Conservation (phyloP, 805 yeast species). For the Ogataea minuta region DNA sequence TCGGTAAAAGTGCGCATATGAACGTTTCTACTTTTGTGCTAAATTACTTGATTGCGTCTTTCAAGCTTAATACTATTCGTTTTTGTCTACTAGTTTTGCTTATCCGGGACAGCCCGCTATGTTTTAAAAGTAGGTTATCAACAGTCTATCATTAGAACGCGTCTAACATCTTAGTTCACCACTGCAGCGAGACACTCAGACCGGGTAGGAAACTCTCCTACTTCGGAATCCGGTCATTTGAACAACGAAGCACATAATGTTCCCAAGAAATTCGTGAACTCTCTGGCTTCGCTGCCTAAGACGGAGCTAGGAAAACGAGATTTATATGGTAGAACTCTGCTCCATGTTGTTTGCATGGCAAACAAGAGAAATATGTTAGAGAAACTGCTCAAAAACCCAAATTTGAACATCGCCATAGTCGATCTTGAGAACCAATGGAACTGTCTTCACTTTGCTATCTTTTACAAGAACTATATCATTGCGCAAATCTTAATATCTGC, state of each 20-base stretch:
- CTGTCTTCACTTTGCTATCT: conserved; percentile 68
- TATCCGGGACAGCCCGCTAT: conserved; percentile 12
- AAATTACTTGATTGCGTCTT: not conserved
- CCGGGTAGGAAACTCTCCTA: conserved; percentile 11
- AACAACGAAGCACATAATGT: conserved; percentile 6
- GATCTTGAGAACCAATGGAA: conserved; percentile 85
- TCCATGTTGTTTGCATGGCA: conserved; percentile 54
- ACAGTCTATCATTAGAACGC: not conserved
- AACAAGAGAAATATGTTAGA: conserved; percentile 48
- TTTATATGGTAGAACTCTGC: conserved; percentile 60
- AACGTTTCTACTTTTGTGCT: not conserved
- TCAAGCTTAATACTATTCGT: not conserved
- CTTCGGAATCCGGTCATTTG: conserved; percentile 6
- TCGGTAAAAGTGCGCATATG: no score
- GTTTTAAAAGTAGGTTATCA: conserved; percentile 25
- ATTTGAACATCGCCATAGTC: conserved; percentile 42
- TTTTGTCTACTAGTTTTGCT: not conserved
- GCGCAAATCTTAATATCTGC: conserved; percentile 42
- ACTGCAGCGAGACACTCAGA: conserved; percentile 13
- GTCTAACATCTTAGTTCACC: conserved; percentile 17
- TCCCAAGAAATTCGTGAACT: conserved; percentile 20
- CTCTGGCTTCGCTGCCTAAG: conserved; percentile 31
- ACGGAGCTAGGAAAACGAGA: conserved; percentile 52
- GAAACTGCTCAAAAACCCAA: conserved; percentile 46
- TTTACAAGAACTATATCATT: conserved; percentile 53